Evolutionary conservation across 2,329 filamentous ascomycete species (phyloP).

Genomic region (Aureobasidium subglaciale): DNA sequence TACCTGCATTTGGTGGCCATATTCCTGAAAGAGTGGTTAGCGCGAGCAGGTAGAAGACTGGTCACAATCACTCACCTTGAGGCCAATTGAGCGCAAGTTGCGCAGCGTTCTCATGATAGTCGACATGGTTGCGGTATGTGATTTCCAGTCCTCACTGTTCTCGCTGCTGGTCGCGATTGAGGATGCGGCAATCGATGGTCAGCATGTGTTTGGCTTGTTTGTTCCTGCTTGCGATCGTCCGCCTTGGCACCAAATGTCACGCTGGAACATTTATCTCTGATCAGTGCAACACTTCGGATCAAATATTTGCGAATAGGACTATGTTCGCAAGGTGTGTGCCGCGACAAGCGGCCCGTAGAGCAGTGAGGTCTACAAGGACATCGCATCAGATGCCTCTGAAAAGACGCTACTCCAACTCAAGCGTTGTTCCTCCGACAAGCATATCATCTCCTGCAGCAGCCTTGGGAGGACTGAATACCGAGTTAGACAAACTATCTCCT

Average conservation of each 20-base stretch:
- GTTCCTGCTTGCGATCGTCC: neutral
- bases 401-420: slow-evolving; percentile 13
- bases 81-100: slow-evolving; percentile 78
- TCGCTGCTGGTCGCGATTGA: neutral
- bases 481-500: slow-evolving; percentile 85
- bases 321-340: slow-evolving; percentile 15
- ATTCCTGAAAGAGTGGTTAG: slow-evolving; percentile 58
- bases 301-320: neutral
- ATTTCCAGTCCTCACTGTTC: slow-evolving; percentile 6
- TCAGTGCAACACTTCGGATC: neutral
- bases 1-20: slow-evolving; percentile 88
- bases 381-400: slow-evolving; percentile 2
- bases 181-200: slow-evolving; percentile 10
- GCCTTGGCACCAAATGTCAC: slow-evolving; percentile 1
- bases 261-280: neutral
- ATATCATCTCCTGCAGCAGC: slow-evolving; percentile 12
- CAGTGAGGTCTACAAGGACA: neutral
- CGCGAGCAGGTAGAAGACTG: neutral
- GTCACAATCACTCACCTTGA: slow-evolving; percentile 58
- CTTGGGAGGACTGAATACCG: slow-evolving; percentile 56
- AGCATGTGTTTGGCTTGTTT: slow-evolving; percentile 13
- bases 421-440: neutral
- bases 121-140: slow-evolving; percentile 61
- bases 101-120: slow-evolving; percentile 77
- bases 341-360: slow-evolving; percentile 8